Conservation (phyloP, 306 rosid species). For the Parietaria judaica region DNA sequence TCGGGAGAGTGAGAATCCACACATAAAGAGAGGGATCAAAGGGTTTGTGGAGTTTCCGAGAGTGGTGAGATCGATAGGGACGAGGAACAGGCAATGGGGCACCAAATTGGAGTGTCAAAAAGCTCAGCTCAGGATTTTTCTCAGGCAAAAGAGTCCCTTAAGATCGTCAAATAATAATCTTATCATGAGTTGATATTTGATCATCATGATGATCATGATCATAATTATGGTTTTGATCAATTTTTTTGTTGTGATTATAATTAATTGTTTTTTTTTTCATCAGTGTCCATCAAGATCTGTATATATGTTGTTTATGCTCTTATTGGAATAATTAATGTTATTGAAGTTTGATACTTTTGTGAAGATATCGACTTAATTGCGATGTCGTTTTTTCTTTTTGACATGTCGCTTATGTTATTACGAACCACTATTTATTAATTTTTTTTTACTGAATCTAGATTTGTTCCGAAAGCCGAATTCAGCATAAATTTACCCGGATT, state of each 20-base stretch:
- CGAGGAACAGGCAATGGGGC: slow-evolving; percentile 43
- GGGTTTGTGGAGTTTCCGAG: slow-evolving; percentile 56
- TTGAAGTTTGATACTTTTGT: neutral
- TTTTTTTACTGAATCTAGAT: too few relatives aligned
- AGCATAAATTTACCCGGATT: too few relatives aligned
- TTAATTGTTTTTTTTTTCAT: neutral
- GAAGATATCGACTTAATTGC: too few relatives aligned
- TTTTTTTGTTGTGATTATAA: slow-evolving; percentile 2
- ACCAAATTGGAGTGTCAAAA: slow-evolving; percentile 51
- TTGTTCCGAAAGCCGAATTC: too few relatives aligned
- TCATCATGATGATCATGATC: neutral
- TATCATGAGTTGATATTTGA: slow-evolving; percentile 20
- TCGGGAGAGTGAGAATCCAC: slow-evolving; percentile 48
- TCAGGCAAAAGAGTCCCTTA: slow-evolving; percentile 30
- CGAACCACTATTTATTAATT: too few relatives aligned
- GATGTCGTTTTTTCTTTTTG: neutral
- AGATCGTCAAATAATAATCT: slow-evolving; percentile 27
- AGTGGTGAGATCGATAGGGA: slow-evolving; percentile 38
- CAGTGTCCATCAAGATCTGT: neutral
- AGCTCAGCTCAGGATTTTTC: slow-evolving; percentile 44
- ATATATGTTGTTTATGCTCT: neutral
- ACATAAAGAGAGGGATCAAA: slow-evolving; percentile 50
- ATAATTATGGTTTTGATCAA: slow-evolving; percentile 5
- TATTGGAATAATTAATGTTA: slow-evolving; percentile 10
- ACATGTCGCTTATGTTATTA: neutral